Evolutionary conservation across 2,329 filamentous ascomycete genomes (phyloP), one percentile per base, ranked within the genome.

Genomic region (Shiraia sp.): DNA sequence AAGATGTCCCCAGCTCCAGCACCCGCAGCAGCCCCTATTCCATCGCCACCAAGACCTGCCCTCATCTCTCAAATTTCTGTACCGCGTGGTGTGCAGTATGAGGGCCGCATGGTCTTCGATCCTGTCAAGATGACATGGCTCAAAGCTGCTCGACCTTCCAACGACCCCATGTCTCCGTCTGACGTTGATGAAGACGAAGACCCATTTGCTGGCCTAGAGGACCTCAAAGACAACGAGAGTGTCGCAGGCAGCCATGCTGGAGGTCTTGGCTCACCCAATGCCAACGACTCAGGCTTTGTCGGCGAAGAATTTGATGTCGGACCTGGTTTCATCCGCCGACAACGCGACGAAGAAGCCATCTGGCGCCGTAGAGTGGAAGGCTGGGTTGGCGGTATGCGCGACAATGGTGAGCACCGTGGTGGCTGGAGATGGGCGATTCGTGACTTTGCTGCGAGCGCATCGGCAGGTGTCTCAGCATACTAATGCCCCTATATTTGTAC

Each of bases 101-200:
- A 96, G 43, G 88, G 90, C n/a, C 90, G 90, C 55, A 99, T 99
- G 93, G 87, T 97, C 8, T 99, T 97, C 66, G 93, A 99, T 64
- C 93, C 93, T 3, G 86, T 90, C 49, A 89, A 89, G 57, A 97
- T 99, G 92, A 95, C 90, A 68, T 99, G 93, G 93, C 79, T 97
- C 42, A 96, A 96, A 69, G 76, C 93, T 2, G 57, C 61, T 19
- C 47, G 76, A 49, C 36, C 49, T 22, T 42, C 60, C 6, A 55
- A 58, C 45, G 68, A 54, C 53, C 69, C 59, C 45, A 66, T 45
- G 25, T 64, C 64, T 7, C 72, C 76, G 3, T 55, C 55, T 2
- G 86, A 84, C 15, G 72, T 88, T 12, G 88, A 95, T 35, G 89
- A 95, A 31, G 90, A 95, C 36, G 91, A 96, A 45, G 91, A 96